These are phyloP conservation scores for Salix caprea DNA, from an alignment of 345 rosid genomes.

Conservation along the genomic window DNA sequence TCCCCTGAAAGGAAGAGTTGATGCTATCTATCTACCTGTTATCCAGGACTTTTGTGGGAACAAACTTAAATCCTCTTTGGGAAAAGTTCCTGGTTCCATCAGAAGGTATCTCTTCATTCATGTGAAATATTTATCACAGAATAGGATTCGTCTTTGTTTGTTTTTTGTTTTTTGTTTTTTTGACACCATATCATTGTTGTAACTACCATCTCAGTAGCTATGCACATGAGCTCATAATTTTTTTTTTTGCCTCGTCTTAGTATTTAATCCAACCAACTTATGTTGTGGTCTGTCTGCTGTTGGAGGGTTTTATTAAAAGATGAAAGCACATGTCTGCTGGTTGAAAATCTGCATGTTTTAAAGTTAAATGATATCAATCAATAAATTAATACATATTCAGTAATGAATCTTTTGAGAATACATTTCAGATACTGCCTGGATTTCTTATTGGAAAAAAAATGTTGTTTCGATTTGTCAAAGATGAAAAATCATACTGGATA, in stretches of 20 bases:
- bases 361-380: not conserved
- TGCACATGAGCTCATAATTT: not conserved
- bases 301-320: not conserved
- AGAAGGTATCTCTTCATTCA: slow-evolving; percentile 43
- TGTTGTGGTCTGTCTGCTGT: not conserved
- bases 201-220: not conserved
- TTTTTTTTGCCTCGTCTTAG: not conserved
- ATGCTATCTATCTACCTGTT: slow-evolving; percentile 22
- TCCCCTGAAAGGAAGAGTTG: slow-evolving; percentile 7
- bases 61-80: slow-evolving; percentile 82
- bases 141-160: not conserved
- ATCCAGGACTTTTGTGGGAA: slow-evolving; percentile 78
- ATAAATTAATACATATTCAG: not conserved
- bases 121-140: not conserved
- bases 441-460: not conserved
- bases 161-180: not conserved
- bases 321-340: not conserved
- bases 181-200: not conserved
- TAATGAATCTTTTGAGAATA: not conserved
- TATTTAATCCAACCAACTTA: not conserved
- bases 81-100: slow-evolving; percentile 70
- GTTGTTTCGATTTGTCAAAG: not conserved
- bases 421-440: not conserved
- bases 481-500: not conserved
- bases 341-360: not conserved